Percentiles rank a stretch among this genome's conserved stretches.
phyloP scores from a whole-genome alignment of 176 grass and related monocot genomes.

The Thinopyrum elongatum region DNA sequence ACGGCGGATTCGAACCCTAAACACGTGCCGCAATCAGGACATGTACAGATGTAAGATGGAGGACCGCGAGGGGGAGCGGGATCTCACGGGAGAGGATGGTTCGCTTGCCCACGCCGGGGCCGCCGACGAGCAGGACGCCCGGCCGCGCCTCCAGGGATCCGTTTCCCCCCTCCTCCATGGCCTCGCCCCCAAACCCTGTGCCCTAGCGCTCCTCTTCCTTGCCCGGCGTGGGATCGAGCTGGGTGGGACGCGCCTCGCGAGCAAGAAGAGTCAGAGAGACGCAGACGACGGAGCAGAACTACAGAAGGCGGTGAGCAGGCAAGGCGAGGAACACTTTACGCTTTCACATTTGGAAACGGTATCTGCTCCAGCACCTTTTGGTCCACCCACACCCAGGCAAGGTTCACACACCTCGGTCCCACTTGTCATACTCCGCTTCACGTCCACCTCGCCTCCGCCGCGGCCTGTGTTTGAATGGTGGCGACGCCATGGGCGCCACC shows the following conservation, averaged over 20 bases:
- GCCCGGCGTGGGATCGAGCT: neutral
- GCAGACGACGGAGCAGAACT: neutral
- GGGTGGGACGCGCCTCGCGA: conserved; percentile 15
- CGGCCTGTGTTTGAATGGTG: conserved; percentile 74
- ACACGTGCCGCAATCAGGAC: neutral
- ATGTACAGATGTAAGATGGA: neutral
- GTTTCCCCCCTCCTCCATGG: conserved; percentile 34
- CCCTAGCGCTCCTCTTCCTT: conserved; percentile 14
- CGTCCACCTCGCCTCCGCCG: neutral
- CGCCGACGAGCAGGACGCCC: conserved; percentile 72
- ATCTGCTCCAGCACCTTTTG: neutral
- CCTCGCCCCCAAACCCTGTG: conserved; percentile 23
- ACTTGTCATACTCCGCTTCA: conserved; percentile 9
- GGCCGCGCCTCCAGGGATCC: conserved; percentile 71
- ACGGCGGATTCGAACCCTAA: neutral
- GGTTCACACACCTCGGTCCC: neutral
- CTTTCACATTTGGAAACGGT: neutral
- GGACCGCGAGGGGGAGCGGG: neutral
- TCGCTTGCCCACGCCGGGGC: conserved; percentile 82
- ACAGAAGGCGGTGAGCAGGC: neutral
- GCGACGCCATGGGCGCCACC: conserved; percentile 64
- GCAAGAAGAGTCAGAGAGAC: neutral
- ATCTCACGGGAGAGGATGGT: conserved; percentile 83
- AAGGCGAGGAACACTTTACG: neutral
- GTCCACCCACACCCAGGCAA: neutral